phyloP scores from a whole-genome alignment of 2,329 filamentous ascomycete genomes.

The Phyllosticta citriasiana region DNA sequence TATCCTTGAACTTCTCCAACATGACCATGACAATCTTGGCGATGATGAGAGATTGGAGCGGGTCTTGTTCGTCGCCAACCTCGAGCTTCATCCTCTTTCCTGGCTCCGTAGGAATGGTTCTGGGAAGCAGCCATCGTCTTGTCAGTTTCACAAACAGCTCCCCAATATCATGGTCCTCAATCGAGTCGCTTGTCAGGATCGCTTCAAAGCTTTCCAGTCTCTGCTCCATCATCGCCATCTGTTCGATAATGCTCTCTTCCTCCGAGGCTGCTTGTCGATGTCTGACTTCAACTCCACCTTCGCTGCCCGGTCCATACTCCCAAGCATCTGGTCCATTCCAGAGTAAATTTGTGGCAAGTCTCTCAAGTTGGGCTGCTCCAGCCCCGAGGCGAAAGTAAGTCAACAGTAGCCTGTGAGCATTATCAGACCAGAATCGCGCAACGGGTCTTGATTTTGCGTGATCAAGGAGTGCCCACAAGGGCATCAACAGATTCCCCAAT shows the following conservation, averaged over 20 bases:
- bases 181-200: constrained; percentile 38
- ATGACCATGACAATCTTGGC: constrained; percentile 56
- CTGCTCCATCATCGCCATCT: constrained; percentile 20
- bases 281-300: constrained; percentile 45
- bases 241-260: constrained; percentile 79
- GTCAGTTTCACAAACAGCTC: constrained; percentile 52
- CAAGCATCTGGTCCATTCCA: constrained; percentile 45
- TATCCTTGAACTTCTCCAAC: constrained; percentile 53
- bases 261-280: constrained; percentile 66
- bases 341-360: constrained; percentile 45
- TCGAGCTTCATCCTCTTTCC: constrained; percentile 10
- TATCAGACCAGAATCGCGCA: constrained; percentile 35
- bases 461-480: constrained; percentile 54
- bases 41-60: constrained; percentile 43
- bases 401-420: constrained; percentile 40
- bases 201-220: constrained; percentile 18
- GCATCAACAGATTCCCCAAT: constrained; percentile 47
- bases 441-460: constrained; percentile 31
- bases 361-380: constrained; percentile 38
- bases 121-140: constrained; percentile 44
- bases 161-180: constrained; percentile 46
- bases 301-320: constrained; percentile 39
- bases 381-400: constrained; percentile 50
- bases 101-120: constrained; percentile 10
- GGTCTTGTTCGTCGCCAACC: constrained; percentile 29